Base-by-base conservation (phyloP, 805 yeast species). In the Suhomyces tanzawaensis region DNA sequence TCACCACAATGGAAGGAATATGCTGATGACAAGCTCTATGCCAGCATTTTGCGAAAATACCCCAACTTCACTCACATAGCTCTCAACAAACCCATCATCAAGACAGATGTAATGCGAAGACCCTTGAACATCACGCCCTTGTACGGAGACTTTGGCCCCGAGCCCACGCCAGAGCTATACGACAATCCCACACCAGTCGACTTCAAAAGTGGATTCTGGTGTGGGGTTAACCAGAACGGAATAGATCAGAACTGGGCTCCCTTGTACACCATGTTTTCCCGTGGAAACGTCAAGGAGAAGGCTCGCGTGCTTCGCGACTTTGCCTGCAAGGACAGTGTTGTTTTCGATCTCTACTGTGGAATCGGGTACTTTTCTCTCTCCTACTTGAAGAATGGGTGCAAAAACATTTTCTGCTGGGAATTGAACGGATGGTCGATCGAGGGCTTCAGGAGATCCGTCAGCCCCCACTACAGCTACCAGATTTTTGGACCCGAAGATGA, bases 271-370 rank as follows among this genome's bases (percentile, higher is more conserved):
- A 87, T 87, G 96, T 88, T 88, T 55, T 81, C 90, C 34, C 60
- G 96, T 14, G 96, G 96, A 1, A 87, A 87, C 55, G 76, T 88
- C 49, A 83, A 83, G 46, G 96, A 87, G 52, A 87, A 87, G 56
- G 72, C 77, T 11, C 59, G 96, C 15, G 70, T 87, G 0, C 53
- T 85, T 28, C 66, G 67, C 14, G 55, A 57, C 0, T 76, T 64
- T 41, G 30, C 39, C 1, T 56, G 80, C 1, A 36, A 48, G 7
- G 66, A 58, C 9, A 63, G 67, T 0, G 70, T 66, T 16, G 77
- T 83, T 0, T 66, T 84, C 3, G 96, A 87, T 53, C 51, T 88
- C 29, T 87, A 87, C 55, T 80, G 85, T 21, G 96, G 96, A 0
- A 88, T 87, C 34, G 96, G 96, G 3, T 87, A 87, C 58, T 87